phyloP scores from a whole-genome alignment of 352 stramenopile genomes.

The Phytopythium kandeliae region DNA sequence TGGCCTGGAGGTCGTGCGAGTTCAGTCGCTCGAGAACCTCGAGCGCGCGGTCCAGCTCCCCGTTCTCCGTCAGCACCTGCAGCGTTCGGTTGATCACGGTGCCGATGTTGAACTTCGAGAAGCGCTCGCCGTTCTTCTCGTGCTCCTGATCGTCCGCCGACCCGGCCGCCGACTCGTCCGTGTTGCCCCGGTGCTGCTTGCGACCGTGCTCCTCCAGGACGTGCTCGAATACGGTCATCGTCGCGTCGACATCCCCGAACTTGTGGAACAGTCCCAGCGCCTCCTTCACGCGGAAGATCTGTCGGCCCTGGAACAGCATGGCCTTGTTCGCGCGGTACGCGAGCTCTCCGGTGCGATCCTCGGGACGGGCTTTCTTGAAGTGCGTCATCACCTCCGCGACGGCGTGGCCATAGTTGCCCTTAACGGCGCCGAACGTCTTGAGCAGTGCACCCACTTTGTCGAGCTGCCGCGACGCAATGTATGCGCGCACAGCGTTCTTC shows the following conservation, averaged over 20 bases:
- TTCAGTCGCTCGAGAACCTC: conserved; percentile 26
- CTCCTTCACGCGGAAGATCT: conserved; percentile 42
- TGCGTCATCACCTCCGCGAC: conserved; percentile 40
- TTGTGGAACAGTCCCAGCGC: conserved; percentile 39
- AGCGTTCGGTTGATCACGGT: conserved; percentile 41
- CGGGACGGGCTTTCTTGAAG: conserved; percentile 31
- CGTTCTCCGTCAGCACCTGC: conserved; percentile 41
- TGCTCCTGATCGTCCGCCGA: conserved; percentile 26
- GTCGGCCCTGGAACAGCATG: conserved; percentile 40
- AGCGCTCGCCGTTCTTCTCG: conserved; percentile 14
- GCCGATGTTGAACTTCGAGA: conserved; percentile 38
- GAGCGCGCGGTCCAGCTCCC: conserved; percentile 27
- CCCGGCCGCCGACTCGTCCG: conserved; percentile 98
- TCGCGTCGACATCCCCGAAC: conserved; percentile 35
- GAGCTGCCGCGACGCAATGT: conserved; percentile 38
- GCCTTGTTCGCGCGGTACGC: conserved; percentile 46
- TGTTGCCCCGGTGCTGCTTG: conserved; percentile 37
- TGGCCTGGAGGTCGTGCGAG: conserved; percentile 20
- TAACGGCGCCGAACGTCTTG: conserved; percentile 38
- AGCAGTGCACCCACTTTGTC: conserved; percentile 52
- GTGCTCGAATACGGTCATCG: conserved; percentile 34
- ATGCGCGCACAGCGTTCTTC: conserved; percentile 37
- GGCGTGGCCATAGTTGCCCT: conserved; percentile 36
- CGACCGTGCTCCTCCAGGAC: conserved; percentile 29
- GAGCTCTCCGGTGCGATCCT: conserved; percentile 27